These are phyloP conservation scores for Zygnema cylindricum DNA, from an alignment of 139 green algal species.

Conservation along the genomic window DNA sequence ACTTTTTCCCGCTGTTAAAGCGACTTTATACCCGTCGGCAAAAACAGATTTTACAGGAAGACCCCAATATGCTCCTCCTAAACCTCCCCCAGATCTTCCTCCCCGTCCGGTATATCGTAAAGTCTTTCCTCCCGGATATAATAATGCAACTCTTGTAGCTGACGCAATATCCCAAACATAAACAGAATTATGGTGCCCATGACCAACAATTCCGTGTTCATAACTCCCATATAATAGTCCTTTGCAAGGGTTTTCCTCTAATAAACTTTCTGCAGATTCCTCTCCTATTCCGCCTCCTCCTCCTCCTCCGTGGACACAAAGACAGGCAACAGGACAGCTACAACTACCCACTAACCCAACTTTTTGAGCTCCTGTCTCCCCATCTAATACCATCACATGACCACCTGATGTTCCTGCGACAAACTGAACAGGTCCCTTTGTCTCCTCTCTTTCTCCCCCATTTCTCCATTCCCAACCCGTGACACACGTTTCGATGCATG, in stretches of 20 bases:
- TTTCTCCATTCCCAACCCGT: not conserved
- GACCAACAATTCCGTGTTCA: not conserved
- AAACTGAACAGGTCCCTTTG: not conserved
- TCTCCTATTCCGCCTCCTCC: not conserved
- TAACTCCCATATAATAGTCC: not conserved
- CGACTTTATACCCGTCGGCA: conserved; percentile 12
- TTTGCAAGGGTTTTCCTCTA: not conserved
- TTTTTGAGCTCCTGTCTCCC: not conserved
- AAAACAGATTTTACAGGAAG: not conserved
- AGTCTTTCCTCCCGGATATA: not conserved
- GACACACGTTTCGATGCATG: not conserved
- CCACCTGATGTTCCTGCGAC: not conserved
- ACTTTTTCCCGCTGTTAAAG: not conserved
- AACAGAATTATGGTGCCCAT: not conserved
- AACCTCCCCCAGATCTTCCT: not conserved
- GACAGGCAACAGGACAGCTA: not conserved
- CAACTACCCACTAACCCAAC: not conserved
- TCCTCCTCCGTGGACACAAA: not conserved
- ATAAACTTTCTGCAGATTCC: not conserved
- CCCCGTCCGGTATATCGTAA: not conserved
- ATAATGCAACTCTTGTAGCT: not conserved
- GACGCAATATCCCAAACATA: not conserved
- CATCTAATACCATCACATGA: not conserved
- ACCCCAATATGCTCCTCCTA: conserved; percentile 1
- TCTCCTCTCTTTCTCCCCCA: not conserved